Conservation (phyloP, 805 yeast genomes). For the Cyberlindnera lachancei region DNA sequence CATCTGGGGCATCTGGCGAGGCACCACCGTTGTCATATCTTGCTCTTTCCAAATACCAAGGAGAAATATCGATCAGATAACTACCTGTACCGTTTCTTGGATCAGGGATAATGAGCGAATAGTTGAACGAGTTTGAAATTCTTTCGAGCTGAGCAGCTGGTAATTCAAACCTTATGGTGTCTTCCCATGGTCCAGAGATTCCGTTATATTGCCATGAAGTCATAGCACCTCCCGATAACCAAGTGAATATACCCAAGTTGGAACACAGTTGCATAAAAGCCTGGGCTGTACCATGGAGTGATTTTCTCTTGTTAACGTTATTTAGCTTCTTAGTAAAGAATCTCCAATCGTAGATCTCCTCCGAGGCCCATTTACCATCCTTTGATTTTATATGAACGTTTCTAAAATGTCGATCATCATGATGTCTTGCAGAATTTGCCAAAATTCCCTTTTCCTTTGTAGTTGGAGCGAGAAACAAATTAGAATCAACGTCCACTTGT, state of each 20-base stretch:
- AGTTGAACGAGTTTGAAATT: conserved; percentile 39
- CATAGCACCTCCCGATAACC: conserved; percentile 44
- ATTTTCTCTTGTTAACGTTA: conserved; percentile 31
- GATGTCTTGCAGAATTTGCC: conserved; percentile 26
- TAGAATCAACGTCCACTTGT: conserved; percentile 14
- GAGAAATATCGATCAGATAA: conserved; percentile 40
- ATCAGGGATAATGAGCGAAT: conserved; percentile 36
- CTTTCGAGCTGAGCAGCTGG: conserved; percentile 40
- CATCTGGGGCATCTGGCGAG: conserved; percentile 38
- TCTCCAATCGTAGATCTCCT: conserved; percentile 56
- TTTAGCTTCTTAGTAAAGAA: conserved; percentile 43
- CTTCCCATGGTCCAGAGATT: conserved; percentile 46
- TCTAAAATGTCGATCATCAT: conserved; percentile 26
- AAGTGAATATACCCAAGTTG: conserved; percentile 34
- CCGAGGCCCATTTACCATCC: conserved; percentile 25
- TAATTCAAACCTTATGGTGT: conserved; percentile 41
- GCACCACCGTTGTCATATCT: conserved; percentile 39
- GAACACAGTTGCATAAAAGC: conserved; percentile 39
- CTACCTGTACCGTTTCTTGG: conserved; percentile 38
- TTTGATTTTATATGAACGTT: conserved; percentile 27
- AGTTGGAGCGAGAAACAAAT: conserved; percentile 22
- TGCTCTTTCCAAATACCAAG: conserved; percentile 42
- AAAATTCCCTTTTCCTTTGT: conserved; percentile 23
- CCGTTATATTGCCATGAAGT: conserved; percentile 47
- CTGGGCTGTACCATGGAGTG: conserved; percentile 38